A percentile compares a stretch with the other conserved stretches of the same genome.
Evolutionary conservation across 2,329 filamentous ascomycete genomes (phyloP).

Genomic region (Geosmithia morbida): DNA sequence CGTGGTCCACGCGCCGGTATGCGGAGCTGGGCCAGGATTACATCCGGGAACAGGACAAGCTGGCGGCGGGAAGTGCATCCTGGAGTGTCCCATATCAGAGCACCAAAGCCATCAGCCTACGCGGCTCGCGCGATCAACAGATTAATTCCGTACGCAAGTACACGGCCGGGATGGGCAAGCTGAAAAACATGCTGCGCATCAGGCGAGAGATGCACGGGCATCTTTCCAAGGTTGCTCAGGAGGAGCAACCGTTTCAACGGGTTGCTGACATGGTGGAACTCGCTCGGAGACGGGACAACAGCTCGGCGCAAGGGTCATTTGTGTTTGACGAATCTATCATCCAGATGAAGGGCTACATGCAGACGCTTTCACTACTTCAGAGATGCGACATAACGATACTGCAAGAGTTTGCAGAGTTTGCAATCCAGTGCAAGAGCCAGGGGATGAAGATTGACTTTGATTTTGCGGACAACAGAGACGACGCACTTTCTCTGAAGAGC

Average conservation of each 20-base stretch:
- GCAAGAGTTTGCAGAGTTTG: conserved; percentile 5
- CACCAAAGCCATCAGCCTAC: conserved; percentile 2
- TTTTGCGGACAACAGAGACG: conserved; percentile 2
- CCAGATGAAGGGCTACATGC: conserved; percentile 21
- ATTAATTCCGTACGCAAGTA: conserved; percentile 3
- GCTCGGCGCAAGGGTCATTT: conserved; percentile 13
- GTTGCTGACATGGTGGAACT: conserved; percentile 29
- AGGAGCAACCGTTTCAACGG: conserved; percentile 34
- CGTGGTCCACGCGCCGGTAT: conserved; percentile 26
- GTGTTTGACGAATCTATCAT: conserved; percentile 17
- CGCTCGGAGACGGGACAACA: conserved; percentile 14
- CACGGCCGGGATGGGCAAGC: neutral
- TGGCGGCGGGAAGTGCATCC: neutral
- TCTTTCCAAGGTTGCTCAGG: conserved; percentile 15
- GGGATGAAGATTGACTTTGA: conserved; percentile 11
- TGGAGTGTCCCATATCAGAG: neutral
- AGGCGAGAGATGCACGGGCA: conserved; percentile 5
- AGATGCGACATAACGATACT: conserved; percentile 33
- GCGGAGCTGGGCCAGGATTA: conserved; percentile 3
- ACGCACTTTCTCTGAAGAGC: conserved; percentile 13
- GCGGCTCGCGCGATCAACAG: neutral
- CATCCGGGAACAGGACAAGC: conserved; percentile 2
- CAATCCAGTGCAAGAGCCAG: neutral
- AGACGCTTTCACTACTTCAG: conserved; percentile 27
- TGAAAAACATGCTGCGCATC: neutral